A percentile compares a stretch with the other conserved stretches of the same genome.
Conservation (phyloP, 1,139 yeast species). For the Saccharomyces pastorianus region DNA sequence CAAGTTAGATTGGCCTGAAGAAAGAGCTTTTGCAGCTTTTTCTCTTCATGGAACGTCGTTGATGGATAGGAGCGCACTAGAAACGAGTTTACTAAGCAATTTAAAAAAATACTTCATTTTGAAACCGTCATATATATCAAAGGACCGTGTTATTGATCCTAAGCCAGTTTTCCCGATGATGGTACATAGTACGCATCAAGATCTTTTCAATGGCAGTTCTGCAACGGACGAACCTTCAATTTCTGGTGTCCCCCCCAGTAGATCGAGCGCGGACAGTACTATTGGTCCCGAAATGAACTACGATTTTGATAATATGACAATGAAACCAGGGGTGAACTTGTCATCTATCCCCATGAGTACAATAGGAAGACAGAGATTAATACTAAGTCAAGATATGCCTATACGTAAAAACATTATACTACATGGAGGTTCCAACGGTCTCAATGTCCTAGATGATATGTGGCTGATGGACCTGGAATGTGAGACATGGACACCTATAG, state of each 20-base stretch:
- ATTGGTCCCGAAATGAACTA: neutral
- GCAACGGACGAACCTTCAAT: neutral
- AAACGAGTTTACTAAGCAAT: conserved; percentile 7
- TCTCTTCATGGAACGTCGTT: conserved; percentile 9
- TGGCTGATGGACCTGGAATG: conserved; percentile 41
- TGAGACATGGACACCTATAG: conserved; percentile 34
- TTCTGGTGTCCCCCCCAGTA: neutral
- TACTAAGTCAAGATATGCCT: neutral
- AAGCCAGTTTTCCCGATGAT: neutral
- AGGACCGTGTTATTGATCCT: neutral
- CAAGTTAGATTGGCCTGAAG: conserved; percentile 25
- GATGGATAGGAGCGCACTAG: conserved; percentile 1
- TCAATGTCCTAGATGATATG: conserved; percentile 37
- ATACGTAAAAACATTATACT: conserved; percentile 24
- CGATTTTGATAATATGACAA: neutral
- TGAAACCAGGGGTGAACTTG: neutral
- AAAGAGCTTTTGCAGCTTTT: conserved; percentile 33
- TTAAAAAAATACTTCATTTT: neutral
- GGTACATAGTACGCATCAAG: neutral
- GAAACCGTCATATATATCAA: neutral
- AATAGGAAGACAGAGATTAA: neutral
- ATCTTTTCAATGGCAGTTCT: neutral
- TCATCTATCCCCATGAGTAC: neutral
- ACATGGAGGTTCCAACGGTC: conserved; percentile 41
- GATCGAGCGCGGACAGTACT: neutral